Evolutionary conservation across 1,284 basidiomycete species (phyloP).

Genomic region (Irpex lacteus): DNA sequence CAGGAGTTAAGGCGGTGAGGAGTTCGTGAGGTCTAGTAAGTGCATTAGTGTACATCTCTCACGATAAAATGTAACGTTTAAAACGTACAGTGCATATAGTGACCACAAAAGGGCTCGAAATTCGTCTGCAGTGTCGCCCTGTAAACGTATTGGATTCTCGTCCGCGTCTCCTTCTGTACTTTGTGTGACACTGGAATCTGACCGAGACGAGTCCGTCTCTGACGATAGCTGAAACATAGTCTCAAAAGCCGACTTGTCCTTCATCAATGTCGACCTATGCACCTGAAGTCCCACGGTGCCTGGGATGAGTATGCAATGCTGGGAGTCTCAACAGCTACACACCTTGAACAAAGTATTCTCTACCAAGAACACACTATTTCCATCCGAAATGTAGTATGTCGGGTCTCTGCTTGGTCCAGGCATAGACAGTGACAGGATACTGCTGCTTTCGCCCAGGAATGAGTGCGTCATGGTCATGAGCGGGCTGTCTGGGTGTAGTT

Average conservation of each 20-base stretch:
- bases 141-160: conserved; percentile 34
- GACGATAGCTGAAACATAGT: conserved; percentile 35
- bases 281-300: conserved; percentile 18
- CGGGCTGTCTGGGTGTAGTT: conserved; percentile 29
- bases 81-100: conserved; percentile 30
- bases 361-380: conserved; percentile 57
- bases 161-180: conserved; percentile 33
- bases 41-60: background rate
- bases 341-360: conserved; percentile 67
- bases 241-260: conserved; percentile 35
- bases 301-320: background rate
- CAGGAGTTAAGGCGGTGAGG: conserved; percentile 38
- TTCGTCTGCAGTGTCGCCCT: conserved; percentile 34
- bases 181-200: conserved; percentile 29
- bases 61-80: background rate
- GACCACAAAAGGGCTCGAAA: conserved; percentile 35
- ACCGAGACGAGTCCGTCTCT: conserved; percentile 30
- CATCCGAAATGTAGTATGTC: conserved; percentile 50
- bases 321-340: conserved; percentile 18
- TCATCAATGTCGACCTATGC: conserved; percentile 31
- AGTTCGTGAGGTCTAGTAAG: conserved; percentile 43
- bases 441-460: conserved; percentile 28
- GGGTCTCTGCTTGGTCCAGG: conserved; percentile 35
- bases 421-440: conserved; percentile 31
- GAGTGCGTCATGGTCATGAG: conserved; percentile 33